phyloP scores from a whole-genome alignment of 495 filamentous ascomycete species.

The Cercophora newfieldiana region DNA sequence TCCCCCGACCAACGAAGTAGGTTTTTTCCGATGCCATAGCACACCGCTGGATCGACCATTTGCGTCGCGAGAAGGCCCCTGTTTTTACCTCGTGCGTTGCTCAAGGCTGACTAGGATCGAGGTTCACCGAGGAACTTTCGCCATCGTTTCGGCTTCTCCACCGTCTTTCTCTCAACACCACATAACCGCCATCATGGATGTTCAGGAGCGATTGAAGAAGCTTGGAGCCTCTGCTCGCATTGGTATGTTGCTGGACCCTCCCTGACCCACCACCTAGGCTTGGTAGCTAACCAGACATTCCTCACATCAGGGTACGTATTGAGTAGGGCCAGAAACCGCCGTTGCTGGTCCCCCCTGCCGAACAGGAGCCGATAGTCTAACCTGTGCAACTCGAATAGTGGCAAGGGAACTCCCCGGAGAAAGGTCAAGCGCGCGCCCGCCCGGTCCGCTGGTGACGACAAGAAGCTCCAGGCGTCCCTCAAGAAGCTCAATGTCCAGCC shows the following conservation, averaged over 20 bases:
- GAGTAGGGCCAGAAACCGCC: conserved; percentile 5
- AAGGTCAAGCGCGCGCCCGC: conserved; percentile 98
- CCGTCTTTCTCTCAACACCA: conserved; percentile 22
- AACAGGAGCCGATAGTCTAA: conserved; percentile 29
- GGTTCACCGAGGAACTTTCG: conserved; percentile 29
- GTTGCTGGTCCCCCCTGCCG: not conserved
- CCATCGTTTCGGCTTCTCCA: conserved; percentile 11
- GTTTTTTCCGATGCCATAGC: conserved; percentile 15
- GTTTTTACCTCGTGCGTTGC: not conserved
- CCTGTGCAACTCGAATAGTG: conserved; percentile 54
- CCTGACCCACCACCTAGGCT: conserved; percentile 14
- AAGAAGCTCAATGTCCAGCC: conserved; percentile 97
- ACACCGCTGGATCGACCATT: conserved; percentile 4
- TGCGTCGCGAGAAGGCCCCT: not conserved
- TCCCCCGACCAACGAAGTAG: conserved; percentile 27
- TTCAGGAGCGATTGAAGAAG: conserved; percentile 70
- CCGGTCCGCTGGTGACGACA: conserved; percentile 89
- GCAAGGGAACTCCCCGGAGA: conserved; percentile 96
- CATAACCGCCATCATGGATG: conserved; percentile 58
- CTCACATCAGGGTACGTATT: conserved; percentile 29
- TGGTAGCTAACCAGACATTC: conserved; percentile 24
- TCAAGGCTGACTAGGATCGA: conserved; percentile 19
- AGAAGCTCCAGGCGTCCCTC: conserved; percentile 93
- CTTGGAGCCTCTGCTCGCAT: conserved; percentile 75
- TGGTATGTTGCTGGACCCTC: conserved; percentile 56